Base-by-base conservation (phyloP, 78 protist species). In the Anaeramoeba flamelloides region DNA sequence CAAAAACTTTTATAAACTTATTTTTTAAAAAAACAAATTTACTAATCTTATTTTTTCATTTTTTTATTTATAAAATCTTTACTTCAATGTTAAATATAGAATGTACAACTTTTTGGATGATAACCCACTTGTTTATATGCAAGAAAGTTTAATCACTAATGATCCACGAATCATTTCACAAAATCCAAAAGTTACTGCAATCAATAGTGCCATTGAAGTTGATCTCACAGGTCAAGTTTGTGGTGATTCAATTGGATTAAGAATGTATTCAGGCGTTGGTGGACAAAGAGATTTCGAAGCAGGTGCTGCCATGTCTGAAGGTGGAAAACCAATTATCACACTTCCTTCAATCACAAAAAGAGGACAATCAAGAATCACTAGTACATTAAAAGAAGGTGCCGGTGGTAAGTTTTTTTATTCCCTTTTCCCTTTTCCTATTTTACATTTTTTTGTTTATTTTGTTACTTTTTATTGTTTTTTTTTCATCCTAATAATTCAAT, bases 171-270 rank as follows among this genome's bases (percentile, higher is more conserved):
- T 81, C 39, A 79, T 87, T 53, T 0, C 30, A n/a, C 75, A 53
- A 69, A 80, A 87, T 76, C 39, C 1, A 40, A 3, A 17, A 3
- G 65, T 69, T 31, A 41, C 32, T 36, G 75, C 90, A n/a, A 81
- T 87, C 80, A 87, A 87, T 83, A 12, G 80, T 1, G 75, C 80
- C 77, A 40, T 87, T 2, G 87, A 87, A 38, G 12, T 87, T 32
- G 90, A 87, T 38, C 64, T 87, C 39, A 87, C 87, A 0, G 90
- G 90, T 2, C 90, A 87, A 82, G 64, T 84, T 0, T 0, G 1
- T 34, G 39, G 81, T 31, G 90, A 87, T 77, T 79, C 84, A 3
- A 77, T 84, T 40, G 90, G 90, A 12, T 1, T 0, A 0, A 75
- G 38, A 2, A 0, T 41, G 31, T 36, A 34, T 33, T 69, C 80